Percentiles rank a stretch among this genome's conserved stretches.
Evolutionary conservation across 202 grass and related monocot genomes (phyloP).

Genomic region (Panicum hallii): DNA sequence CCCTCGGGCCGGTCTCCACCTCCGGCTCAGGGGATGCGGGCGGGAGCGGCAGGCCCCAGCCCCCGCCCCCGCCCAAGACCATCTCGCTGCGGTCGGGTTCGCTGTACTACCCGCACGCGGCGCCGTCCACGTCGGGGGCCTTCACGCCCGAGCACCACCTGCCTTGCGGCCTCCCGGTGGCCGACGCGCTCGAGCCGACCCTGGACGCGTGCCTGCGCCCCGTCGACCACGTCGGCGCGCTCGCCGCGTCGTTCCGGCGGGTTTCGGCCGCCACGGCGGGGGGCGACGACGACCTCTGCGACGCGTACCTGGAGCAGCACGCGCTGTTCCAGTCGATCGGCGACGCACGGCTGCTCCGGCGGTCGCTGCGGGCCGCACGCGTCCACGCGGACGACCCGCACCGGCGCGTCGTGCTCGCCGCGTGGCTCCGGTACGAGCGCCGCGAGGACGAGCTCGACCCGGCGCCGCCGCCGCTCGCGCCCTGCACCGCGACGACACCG

Average conservation of each 20-base stretch:
- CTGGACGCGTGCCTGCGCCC: slow-evolving; percentile 71
- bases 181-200: slow-evolving; percentile 69
- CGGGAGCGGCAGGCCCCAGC: slow-evolving; percentile 26
- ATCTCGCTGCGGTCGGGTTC: slow-evolving; percentile 72
- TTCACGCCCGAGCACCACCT: slow-evolving; percentile 62
- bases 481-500: slow-evolving; percentile 77
- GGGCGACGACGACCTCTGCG: slow-evolving; percentile 60
- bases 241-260: slow-evolving; percentile 60
- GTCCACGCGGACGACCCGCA: slow-evolving; percentile 75
- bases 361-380: slow-evolving; percentile 67
- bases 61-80: slow-evolving; percentile 48
- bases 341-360: slow-evolving; percentile 72
- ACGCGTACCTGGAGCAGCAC: slow-evolving; percentile 84
- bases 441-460: slow-evolving; percentile 89
- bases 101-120: slow-evolving; percentile 48
- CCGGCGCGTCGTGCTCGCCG: slow-evolving; percentile 80
- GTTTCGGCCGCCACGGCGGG: slow-evolving; percentile 35
- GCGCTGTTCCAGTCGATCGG: slow-evolving; percentile 66
- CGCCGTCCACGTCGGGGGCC: slow-evolving; percentile 49
- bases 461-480: slow-evolving; percentile 51
- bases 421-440: slow-evolving; percentile 89
- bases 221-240: slow-evolving; percentile 60
- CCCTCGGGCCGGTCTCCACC: slow-evolving; percentile 48
- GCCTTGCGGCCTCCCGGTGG: slow-evolving; percentile 73
- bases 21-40: slow-evolving; percentile 42